Conservation (phyloP, 2,329 filamentous ascomycete species). For the Cercospora beticola region DNA sequence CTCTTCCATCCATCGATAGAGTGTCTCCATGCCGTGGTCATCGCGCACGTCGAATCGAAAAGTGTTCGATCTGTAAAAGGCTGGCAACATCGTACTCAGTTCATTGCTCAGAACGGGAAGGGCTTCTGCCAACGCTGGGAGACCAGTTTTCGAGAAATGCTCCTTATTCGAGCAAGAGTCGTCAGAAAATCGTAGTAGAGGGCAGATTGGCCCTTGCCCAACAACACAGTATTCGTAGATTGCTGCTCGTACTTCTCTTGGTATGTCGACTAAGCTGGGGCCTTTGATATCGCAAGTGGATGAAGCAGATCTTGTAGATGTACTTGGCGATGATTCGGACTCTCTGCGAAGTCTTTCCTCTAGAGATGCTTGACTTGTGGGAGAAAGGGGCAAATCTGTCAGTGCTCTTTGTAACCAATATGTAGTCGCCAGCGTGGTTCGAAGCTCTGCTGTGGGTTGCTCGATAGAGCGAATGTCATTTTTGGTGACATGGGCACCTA, state of each 20-base stretch:
- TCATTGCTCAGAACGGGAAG: constrained; percentile 5
- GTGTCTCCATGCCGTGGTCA: not conserved
- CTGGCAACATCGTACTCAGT: not conserved
- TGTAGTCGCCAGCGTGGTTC: constrained; percentile 19
- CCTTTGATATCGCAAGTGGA: not conserved
- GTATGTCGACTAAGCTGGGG: constrained; percentile 13
- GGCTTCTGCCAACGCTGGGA: constrained; percentile 11
- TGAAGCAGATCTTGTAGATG: not conserved
- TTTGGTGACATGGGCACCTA: constrained; percentile 21
- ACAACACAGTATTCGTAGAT: constrained; percentile 18
- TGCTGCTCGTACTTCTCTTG: constrained; percentile 15
- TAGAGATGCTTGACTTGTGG: constrained; percentile 11
- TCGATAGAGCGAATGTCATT: constrained; percentile 20
- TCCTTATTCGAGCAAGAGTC: not conserved
- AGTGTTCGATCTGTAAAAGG: constrained; percentile 18
- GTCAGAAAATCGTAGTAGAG: not conserved
- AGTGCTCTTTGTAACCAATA: constrained; percentile 23
- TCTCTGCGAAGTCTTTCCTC: constrained; percentile 15
- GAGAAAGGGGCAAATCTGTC: constrained; percentile 14
- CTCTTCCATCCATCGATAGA: constrained; percentile 19
- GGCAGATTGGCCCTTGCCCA: constrained; percentile 12
- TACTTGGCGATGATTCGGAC: constrained; percentile 1
- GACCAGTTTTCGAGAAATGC: constrained; percentile 10
- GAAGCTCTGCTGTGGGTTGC: constrained; percentile 17
- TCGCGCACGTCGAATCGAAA: constrained; percentile 24